Conservation (phyloP, 192 early-diverging fungal species). For the Diversispora epigaea region DNA sequence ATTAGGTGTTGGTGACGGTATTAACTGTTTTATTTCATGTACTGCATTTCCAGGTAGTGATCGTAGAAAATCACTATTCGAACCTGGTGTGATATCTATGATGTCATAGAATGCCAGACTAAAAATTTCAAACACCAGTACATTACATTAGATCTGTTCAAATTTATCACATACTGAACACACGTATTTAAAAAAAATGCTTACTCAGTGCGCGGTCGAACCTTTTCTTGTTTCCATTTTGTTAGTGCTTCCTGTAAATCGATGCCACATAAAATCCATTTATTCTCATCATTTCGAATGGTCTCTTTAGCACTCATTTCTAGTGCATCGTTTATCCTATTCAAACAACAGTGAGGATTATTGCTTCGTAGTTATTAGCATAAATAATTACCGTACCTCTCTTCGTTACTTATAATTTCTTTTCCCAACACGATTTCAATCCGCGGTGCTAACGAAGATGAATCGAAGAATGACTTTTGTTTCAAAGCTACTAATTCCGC, state of each 20-base stretch:
- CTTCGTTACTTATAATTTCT: not conserved
- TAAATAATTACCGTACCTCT: conserved; percentile 2
- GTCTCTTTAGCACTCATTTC: not conserved
- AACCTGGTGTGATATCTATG: not conserved
- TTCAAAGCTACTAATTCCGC: no score
- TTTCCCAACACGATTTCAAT: not conserved
- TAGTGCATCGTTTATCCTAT: conserved; percentile 7
- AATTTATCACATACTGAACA: no score
- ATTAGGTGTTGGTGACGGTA: not conserved
- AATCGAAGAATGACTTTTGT: no score
- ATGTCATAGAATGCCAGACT: conserved; percentile 18
- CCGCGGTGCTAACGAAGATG: not conserved
- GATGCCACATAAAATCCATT: not conserved
- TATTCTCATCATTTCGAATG: not conserved
- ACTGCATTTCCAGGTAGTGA: not conserved
- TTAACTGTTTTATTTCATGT: conserved; percentile 9
- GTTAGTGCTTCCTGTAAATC: not conserved
- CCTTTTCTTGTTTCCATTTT: not conserved
- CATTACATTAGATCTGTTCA: no score
- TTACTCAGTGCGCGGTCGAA: conserved; percentile 6
- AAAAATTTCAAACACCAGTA: not conserved
- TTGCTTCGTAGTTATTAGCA: not conserved
- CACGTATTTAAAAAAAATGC: no score
- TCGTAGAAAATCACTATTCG: conserved; percentile 10
- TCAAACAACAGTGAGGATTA: conserved; percentile 18